A percentile compares a stretch with the other conserved stretches of the same genome.
phyloP scores from a whole-genome alignment of 495 filamentous ascomycete species.

The Lindgomyces ingoldianus region DNA sequence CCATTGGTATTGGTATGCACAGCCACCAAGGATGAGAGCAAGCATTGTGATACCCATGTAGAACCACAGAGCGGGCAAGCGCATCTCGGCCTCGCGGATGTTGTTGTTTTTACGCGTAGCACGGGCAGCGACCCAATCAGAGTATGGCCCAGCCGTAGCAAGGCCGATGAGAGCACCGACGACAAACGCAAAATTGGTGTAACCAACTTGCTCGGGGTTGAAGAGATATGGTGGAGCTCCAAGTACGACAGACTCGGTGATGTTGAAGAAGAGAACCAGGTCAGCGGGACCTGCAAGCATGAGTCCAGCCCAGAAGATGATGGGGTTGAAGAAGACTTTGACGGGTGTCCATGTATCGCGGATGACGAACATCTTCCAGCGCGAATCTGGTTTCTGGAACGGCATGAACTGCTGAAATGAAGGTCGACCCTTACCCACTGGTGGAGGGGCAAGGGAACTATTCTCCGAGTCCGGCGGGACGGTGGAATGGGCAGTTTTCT shows the following conservation, averaged over 20 bases:
- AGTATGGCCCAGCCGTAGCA: constrained; percentile 56
- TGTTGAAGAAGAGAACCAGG: constrained; percentile 61
- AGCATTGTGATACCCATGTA: constrained; percentile 57
- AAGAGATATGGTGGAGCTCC: constrained; percentile 60
- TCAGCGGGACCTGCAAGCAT: constrained; percentile 61
- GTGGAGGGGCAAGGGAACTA: background rate
- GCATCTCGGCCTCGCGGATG: constrained; percentile 65
- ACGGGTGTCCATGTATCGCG: constrained; percentile 53
- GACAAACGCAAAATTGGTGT: constrained; percentile 52
- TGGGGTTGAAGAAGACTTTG: constrained; percentile 59
- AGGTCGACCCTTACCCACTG: constrained; percentile 54
- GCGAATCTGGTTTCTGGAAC: constrained; percentile 48
- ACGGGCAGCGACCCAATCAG: constrained; percentile 58
- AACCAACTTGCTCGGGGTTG: constrained; percentile 42
- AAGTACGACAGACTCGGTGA: constrained; percentile 61
- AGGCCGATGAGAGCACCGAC: constrained; percentile 59
- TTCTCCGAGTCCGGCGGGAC: background rate
- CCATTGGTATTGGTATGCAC: constrained; percentile 58
- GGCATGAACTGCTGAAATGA: constrained; percentile 57
- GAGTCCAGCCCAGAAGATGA: constrained; percentile 60
- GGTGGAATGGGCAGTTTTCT: constrained; percentile 3
- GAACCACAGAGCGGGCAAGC: constrained; percentile 56
- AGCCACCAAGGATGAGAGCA: constrained; percentile 57
- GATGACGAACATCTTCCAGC: constrained; percentile 46
- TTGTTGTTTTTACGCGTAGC: constrained; percentile 56